phyloP scores from a whole-genome alignment of 2,329 filamentous ascomycete species.

The Knufia fluminis region DNA sequence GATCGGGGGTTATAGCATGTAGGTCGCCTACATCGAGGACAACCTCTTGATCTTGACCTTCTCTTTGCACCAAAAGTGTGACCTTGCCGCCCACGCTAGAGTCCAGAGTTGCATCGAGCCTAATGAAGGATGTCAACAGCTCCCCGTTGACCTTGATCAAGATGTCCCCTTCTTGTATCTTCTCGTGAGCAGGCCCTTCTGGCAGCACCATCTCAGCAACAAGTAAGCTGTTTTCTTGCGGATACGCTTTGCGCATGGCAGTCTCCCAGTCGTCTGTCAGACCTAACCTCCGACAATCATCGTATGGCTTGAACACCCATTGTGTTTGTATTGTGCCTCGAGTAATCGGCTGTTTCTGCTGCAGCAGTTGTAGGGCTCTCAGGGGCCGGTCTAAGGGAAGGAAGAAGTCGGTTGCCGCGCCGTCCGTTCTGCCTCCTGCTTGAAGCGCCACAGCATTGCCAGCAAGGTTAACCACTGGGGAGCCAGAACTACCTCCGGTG shows the following conservation, averaged over 20 bases:
- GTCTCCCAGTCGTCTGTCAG: conserved; percentile 80
- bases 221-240: conserved; percentile 91
- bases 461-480: conserved; percentile 92
- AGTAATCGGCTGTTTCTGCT: conserved; percentile 63
- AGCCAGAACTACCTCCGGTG: conserved; percentile 94
- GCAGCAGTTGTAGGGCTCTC: conserved; percentile 78
- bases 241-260: conserved; percentile 70
- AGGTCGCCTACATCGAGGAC: conserved; percentile 79
- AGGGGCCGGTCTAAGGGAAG: conserved; percentile 83
- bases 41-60: conserved; percentile 77
- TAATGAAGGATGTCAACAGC: conserved; percentile 84
- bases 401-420: conserved; percentile 96
- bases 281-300: conserved; percentile 86
- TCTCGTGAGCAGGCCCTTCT: conserved; percentile 73
- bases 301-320: conserved; percentile 93
- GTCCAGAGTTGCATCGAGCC: conserved; percentile 84
- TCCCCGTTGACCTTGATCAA: conserved; percentile 88
- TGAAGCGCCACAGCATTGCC: conserved; percentile 87
- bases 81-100: conserved; percentile 73
- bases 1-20: conserved; percentile 88
- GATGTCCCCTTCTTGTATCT: conserved; percentile 90
- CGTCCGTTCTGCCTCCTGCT: conserved; percentile 85
- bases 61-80: conserved; percentile 73
- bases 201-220: conserved; percentile 93
- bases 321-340: conserved; percentile 97